These are phyloP conservation scores for Calendula officinalis DNA, from an alignment of 129 eudicot genomes.

Conservation along the genomic window DNA sequence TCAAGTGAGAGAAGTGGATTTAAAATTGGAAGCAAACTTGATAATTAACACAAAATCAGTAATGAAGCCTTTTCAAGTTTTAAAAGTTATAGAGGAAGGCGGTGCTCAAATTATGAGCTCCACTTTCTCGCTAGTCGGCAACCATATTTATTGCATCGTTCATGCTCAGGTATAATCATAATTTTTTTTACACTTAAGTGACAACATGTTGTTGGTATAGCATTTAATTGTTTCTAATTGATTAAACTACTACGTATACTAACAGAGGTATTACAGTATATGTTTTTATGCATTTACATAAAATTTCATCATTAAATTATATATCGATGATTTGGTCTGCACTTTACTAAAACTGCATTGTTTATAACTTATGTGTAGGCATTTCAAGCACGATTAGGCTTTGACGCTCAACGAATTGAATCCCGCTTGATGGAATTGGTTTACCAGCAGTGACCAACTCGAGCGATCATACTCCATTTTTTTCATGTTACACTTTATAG, in stretches of 20 bases:
- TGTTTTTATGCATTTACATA: too few relatives aligned
- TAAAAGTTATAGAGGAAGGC: conserved; percentile 6
- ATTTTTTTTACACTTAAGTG: background rate
- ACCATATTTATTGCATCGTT: conserved; percentile 8
- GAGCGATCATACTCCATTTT: background rate
- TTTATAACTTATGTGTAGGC: too few relatives aligned
- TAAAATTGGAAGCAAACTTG: conserved; percentile 11
- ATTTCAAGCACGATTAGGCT: conserved; percentile 4
- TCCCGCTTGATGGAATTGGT: conserved; percentile 9
- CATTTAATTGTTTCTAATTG: too few relatives aligned
- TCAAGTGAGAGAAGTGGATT: conserved; percentile 8
- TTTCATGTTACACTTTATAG: too few relatives aligned
- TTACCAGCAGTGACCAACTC: conserved; percentile 6
- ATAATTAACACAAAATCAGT: background rate
- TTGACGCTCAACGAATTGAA: background rate
- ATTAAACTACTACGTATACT: too few relatives aligned
- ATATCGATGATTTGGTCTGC: too few relatives aligned
- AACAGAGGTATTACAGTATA: too few relatives aligned
- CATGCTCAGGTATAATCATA: background rate
- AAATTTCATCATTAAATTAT: too few relatives aligned
- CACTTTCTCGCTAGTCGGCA: conserved; percentile 1
- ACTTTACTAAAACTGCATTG: too few relatives aligned
- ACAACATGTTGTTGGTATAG: background rate
- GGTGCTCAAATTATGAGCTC: conserved; percentile 13
- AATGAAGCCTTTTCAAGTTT: conserved; percentile 1